Evolutionary conservation across 371 early-diverging fungal species (phyloP).

Genomic region (Haplosporangium sp.): DNA sequence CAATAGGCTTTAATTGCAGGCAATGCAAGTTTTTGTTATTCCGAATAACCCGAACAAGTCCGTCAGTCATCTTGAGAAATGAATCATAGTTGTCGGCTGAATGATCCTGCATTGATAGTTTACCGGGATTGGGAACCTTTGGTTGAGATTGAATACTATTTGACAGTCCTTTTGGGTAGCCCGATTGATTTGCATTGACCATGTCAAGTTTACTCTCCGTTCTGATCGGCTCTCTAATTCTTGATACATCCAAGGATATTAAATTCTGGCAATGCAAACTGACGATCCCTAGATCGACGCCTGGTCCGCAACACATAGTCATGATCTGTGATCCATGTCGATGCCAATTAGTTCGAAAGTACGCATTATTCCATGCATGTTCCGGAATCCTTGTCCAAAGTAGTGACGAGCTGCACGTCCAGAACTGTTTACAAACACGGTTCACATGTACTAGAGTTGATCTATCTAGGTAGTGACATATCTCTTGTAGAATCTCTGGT

Average conservation of each 20-base stretch:
- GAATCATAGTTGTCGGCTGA: slow-evolving; percentile 4
- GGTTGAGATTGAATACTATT: background rate
- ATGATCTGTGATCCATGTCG: slow-evolving; percentile 21
- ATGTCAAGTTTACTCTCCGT: background rate
- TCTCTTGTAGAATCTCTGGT: slow-evolving; percentile 32
- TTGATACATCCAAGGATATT: slow-evolving; percentile 35
- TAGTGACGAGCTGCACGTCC: slow-evolving; percentile 20
- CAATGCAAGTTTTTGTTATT: slow-evolving; percentile 21
- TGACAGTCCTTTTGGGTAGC: background rate
- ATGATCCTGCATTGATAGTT: background rate
- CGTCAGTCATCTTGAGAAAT: slow-evolving; percentile 23
- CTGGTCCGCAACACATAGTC: slow-evolving; percentile 20
- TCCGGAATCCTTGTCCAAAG: slow-evolving; percentile 35
- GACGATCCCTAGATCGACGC: slow-evolving; percentile 12
- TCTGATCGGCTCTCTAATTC: slow-evolving; percentile 6
- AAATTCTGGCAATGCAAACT: slow-evolving; percentile 25
- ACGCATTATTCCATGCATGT: slow-evolving; percentile 31
- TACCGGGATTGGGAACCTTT: background rate
- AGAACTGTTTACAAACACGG: slow-evolving; percentile 34
- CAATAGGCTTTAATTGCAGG: slow-evolving; percentile 25
- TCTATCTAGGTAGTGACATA: slow-evolving; percentile 37
- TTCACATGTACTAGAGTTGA: slow-evolving; percentile 20
- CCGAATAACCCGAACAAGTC: slow-evolving; percentile 18
- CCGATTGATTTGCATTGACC: background rate
- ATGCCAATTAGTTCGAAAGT: slow-evolving; percentile 29